phyloP scores from a whole-genome alignment of 805 yeast genomes.

The Lachancea waltii region DNA sequence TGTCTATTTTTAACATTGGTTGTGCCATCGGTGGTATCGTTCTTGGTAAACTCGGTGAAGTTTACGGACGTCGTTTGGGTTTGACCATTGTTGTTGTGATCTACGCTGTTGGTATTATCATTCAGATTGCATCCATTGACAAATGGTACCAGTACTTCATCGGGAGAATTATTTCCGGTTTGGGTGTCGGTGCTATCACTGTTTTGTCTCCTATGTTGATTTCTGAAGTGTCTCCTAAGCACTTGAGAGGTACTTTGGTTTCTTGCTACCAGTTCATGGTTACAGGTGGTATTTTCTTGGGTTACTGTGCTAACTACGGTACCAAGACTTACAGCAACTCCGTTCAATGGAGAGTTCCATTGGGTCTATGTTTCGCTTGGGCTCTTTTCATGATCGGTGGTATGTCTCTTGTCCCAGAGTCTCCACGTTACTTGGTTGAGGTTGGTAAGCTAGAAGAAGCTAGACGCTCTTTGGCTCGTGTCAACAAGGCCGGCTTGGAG shows the following conservation, averaged over 20 bases:
- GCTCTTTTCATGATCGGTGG: slow-evolving; percentile 34
- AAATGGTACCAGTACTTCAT: slow-evolving; percentile 66
- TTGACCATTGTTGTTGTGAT: slow-evolving; percentile 53
- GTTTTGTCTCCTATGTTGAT: slow-evolving; percentile 70
- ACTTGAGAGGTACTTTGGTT: slow-evolving; percentile 64
- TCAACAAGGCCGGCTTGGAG: slow-evolving; percentile 50
- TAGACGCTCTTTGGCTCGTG: slow-evolving; percentile 47
- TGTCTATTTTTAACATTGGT: slow-evolving; percentile 61
- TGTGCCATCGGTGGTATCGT: slow-evolving; percentile 66
- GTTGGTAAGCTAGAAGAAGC: slow-evolving; percentile 54
- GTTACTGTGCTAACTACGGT: slow-evolving; percentile 68
- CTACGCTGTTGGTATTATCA: slow-evolving; percentile 58
- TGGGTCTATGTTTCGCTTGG: slow-evolving; percentile 50
- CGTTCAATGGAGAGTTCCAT: slow-evolving; percentile 70
- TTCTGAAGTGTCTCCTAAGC: slow-evolving; percentile 34
- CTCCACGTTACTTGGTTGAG: slow-evolving; percentile 61
- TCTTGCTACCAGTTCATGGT: slow-evolving; percentile 65
- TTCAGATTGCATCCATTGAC: slow-evolving; percentile 48
- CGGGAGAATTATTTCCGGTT: slow-evolving; percentile 64
- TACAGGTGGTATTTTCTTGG: slow-evolving; percentile 68
- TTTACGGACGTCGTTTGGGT: slow-evolving; percentile 58
- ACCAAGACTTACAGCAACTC: slow-evolving; percentile 33
- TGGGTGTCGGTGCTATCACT: slow-evolving; percentile 72
- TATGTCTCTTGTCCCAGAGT: slow-evolving; percentile 59
- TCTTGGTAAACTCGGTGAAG: slow-evolving; percentile 52